phyloP scores from a whole-genome alignment of 176 grass and related monocot species.

The Carex littledalei region DNA sequence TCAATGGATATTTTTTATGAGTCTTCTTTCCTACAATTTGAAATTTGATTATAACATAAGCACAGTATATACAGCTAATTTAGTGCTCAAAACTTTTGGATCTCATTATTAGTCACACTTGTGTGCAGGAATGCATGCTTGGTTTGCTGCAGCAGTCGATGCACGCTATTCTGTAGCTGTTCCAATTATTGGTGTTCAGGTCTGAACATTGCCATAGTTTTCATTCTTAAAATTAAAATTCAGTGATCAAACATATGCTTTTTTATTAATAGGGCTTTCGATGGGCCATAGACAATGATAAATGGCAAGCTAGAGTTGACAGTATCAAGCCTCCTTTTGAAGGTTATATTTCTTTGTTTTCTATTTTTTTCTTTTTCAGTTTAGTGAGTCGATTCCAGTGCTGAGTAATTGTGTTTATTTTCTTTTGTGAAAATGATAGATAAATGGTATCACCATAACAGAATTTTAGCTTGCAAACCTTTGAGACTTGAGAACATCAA shows the following conservation, averaged over 20 bases:
- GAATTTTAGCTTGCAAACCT: too few relatives aligned
- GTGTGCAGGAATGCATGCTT: conserved; percentile 85
- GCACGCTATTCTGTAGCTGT: conserved; percentile 58
- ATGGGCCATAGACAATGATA: conserved; percentile 89
- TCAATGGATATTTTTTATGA: neutral
- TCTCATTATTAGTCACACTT: conserved; percentile 23
- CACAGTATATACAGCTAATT: neutral
- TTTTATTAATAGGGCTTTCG: conserved; percentile 48
- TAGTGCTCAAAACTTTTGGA: neutral
- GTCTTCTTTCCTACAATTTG: neutral
- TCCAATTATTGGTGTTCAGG: conserved; percentile 95
- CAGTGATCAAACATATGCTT: neutral
- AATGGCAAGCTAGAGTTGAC: conserved; percentile 70
- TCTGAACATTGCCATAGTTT: conserved; percentile 8
- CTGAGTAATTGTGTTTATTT: neutral
- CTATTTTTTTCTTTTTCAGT: neutral
- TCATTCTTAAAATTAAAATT: neutral
- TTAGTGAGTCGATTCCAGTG: neutral
- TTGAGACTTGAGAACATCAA: too few relatives aligned
- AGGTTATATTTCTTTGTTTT: conserved; percentile 35
- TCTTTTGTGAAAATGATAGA: neutral
- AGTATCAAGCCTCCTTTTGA: conserved; percentile 90
- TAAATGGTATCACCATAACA: neutral
- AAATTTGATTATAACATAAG: neutral
- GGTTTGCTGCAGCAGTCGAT: conserved; percentile 81